phyloP scores from a whole-genome alignment of 2,329 filamentous ascomycete genomes.

The Beauveria scarabaeidicola region DNA sequence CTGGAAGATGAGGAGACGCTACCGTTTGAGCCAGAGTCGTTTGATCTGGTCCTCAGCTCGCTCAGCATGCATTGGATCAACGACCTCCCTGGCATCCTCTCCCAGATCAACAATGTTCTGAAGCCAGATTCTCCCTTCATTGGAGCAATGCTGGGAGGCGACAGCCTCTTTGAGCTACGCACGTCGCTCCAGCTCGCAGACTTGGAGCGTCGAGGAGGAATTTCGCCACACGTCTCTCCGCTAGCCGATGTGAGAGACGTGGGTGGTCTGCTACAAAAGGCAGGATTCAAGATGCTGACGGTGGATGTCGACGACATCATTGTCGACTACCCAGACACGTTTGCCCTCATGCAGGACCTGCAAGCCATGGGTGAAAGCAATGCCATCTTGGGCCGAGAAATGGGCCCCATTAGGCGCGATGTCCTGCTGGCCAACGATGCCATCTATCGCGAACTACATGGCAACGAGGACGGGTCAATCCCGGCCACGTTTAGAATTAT shows the following conservation, averaged over 20 bases:
- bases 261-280: conserved; percentile 74
- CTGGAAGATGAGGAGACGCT: conserved; percentile 66
- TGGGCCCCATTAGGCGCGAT: conserved; percentile 68
- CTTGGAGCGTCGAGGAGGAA: conserved; percentile 80
- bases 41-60: conserved; percentile 85
- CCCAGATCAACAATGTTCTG: conserved; percentile 76
- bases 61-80: conserved; percentile 96
- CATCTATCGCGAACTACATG: conserved; percentile 83
- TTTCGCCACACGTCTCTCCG: conserved; percentile 84
- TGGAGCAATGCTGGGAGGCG: conserved; percentile 92
- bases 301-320: conserved; percentile 97
- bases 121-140: conserved; percentile 90
- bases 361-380: conserved; percentile 96
- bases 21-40: conserved; percentile 66
- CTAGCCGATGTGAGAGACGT: conserved; percentile 88
- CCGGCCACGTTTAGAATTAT: conserved; percentile 93
- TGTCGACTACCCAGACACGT: conserved; percentile 84
- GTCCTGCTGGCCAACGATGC: conserved; percentile 79
- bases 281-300: conserved; percentile 91
- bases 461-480: conserved; percentile 65
- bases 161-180: conserved; percentile 86
- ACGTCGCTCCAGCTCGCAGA: conserved; percentile 91
- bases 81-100: conserved; percentile 76
- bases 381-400: conserved; percentile 76
- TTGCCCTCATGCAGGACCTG: conserved; percentile 85